Evolutionary conservation across 1,284 basidiomycete species (phyloP), one percentile per base, ranked within the genome.

Genomic region (Entoloma clypeatum): DNA sequence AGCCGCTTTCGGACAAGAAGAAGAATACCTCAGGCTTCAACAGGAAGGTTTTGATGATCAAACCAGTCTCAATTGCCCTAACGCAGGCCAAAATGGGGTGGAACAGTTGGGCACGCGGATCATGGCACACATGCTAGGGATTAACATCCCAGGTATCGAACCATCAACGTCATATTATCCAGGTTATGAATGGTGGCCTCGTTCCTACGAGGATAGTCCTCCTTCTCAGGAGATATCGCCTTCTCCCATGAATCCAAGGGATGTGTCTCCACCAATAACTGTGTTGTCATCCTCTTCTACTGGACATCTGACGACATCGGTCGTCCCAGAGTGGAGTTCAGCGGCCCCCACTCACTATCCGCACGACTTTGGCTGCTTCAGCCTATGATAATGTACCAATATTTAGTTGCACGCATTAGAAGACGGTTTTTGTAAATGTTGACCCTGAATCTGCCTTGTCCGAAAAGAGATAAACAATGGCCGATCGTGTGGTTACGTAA

Each of bases 141-240:
- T 81, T 23, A 74, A 78, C 50, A 66, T 79, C 39, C 74, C 80
- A 22, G 74, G 76, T 17, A 61, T 79, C 25, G 75, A 81, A 44
- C 67, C 77, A 5, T 78, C 80, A 17, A 74, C 77, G 10, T 77
- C 79, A 13, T 80, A 75, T 57, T 74, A 74, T 58, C 75, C 82
- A n/a, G 81, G 77, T 13, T 85, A 80, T 54, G 81, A 84, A 54
- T 85, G 80, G 81, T 86, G 81, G 81, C 78, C 80, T 11, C 73
- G 74, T 36, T 54, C 63, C 28, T 57, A 54, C 33, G 63, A 64
- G 23, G 51, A 48, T 17, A 43, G 42, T 33, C 47, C 51, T 17
- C 46, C 51, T 13, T 51, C 51, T 16, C 53, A 56, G 36, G 41
- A 53, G 32, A 22, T 54, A 23, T 37, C 52, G 16, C 46, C 51